Evolutionary conservation across 2,329 filamentous ascomycete species (phyloP), one percentile per base, ranked within the genome.

Genomic region (Ceratocystis destructans): DNA sequence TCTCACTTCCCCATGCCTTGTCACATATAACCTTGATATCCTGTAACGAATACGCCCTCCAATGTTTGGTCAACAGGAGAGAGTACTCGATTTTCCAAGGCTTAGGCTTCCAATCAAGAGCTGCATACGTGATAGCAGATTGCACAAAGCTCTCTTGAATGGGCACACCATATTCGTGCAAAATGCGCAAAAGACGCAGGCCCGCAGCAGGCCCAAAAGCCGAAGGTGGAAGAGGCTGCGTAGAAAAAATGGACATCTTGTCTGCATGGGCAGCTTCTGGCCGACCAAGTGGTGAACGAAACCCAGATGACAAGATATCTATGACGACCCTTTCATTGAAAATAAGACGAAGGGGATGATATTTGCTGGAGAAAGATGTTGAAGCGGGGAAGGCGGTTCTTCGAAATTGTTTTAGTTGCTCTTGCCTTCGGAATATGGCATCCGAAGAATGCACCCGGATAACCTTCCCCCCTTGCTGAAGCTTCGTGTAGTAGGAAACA

Each of bases 311-410:
- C 15, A 68, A 33, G 20, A 66, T 64, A 10, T 68, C 50, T 53
- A 68, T 66, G 28, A 68, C 48, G 5, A 68, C 46, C 33, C 48
- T 64, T 17, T 68, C 67, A n/a, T 44, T 66, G 53, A 68, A 68
- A n/a, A 68, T 66, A 8, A 53, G 53, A 31, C 66, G 66, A 41
- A 62, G 33, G 17, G 66, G 66, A 20, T 67, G 66, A 20, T 67
- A 44, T 22, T 57, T 67, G 37, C 62, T 67, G 10, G 48, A 48
- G 20, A 66, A 66, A 8, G 67, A 45, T 1, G 61, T 66, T n/a
- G 31, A 48, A 10, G 45, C 48, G 1, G 67, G 50, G 15, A 68
- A 62, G 17, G 63, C 33, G 17, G 63, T 67, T 45, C 59, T 64
- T 7, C 48, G 33, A 2, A 28, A 33, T 33, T 46, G 28, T n/a